phyloP scores from a whole-genome alignment of 208 protist species.

The Wallacemonas collosoma region DNA sequence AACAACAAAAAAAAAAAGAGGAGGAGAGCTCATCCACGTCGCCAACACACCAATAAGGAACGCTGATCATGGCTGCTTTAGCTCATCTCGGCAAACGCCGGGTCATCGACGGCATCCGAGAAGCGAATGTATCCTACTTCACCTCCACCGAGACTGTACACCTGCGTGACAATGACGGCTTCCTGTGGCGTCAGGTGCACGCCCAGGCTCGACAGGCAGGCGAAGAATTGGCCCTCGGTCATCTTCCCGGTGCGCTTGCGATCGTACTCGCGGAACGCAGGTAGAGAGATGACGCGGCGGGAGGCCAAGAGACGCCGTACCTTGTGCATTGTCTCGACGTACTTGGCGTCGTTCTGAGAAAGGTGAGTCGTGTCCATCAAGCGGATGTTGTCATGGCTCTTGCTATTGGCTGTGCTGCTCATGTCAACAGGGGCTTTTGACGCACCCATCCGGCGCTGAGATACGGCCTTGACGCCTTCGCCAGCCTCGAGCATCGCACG shows the following conservation, averaged over 20 bases:
- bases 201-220: slow-evolving; percentile 63
- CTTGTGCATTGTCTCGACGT: slow-evolving; percentile 38
- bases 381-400: background rate
- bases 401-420: background rate
- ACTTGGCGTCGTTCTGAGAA: slow-evolving; percentile 27
- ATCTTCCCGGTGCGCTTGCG: slow-evolving; percentile 68
- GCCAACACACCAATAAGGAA: slow-evolving; percentile 9
- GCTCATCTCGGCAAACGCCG: slow-evolving; percentile 34
- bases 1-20: slow-evolving; percentile 8
- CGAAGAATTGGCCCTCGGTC: slow-evolving; percentile 87
- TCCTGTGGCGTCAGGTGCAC: slow-evolving; percentile 73
- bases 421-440: slow-evolving; percentile 13
- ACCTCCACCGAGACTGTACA: slow-evolving; percentile 56
- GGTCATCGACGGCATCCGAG: slow-evolving; percentile 49
- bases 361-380: background rate
- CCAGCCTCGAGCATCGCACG: slow-evolving; percentile 51
- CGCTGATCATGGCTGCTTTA: background rate
- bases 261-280: slow-evolving; percentile 86
- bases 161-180: slow-evolving; percentile 43
- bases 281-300: slow-evolving; percentile 52
- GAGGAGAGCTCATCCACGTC: background rate
- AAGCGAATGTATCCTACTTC: slow-evolving; percentile 81
- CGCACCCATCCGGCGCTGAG: slow-evolving; percentile 42
- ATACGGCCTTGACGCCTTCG: slow-evolving; percentile 44
- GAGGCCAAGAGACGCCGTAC: slow-evolving; percentile 53